Evolutionary conservation across 176 grass and related monocot species (phyloP).

Genomic region (Carex scoparia): DNA sequence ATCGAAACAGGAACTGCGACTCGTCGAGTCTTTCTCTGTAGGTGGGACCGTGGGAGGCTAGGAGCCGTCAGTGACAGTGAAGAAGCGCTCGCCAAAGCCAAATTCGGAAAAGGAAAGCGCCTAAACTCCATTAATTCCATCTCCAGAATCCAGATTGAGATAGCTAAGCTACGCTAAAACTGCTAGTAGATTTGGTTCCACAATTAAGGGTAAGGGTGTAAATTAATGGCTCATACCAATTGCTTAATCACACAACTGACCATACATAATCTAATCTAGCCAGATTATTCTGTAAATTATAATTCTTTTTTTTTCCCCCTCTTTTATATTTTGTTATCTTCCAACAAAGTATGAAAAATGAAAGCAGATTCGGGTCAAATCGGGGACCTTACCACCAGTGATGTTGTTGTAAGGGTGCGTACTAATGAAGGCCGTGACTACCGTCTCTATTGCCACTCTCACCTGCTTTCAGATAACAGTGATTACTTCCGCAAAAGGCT

Average conservation of each 20-base stretch:
- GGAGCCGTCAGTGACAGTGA: too few species aligned
- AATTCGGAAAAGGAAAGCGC: too few species aligned
- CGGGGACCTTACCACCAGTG: constrained; percentile 56
- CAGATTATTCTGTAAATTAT: not conserved
- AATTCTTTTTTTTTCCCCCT: not conserved
- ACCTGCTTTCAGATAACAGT: constrained; percentile 56
- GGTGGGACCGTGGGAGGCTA: too few species aligned
- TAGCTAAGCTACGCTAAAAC: not conserved
- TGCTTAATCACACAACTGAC: too few species aligned
- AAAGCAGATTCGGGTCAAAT: constrained; percentile 35
- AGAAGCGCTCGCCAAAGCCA: too few species aligned
- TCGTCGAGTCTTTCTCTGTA: too few species aligned
- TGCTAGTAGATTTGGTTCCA: not conserved
- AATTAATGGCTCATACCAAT: not conserved
- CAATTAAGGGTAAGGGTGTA: not conserved
- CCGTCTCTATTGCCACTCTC: constrained; percentile 85
- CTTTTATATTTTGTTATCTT: not conserved
- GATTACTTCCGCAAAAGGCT: constrained; percentile 81
- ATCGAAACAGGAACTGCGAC: too few species aligned
- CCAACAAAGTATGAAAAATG: constrained; percentile 7
- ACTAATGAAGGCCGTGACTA: constrained; percentile 81
- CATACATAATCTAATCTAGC: not conserved
- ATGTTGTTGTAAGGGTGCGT: constrained; percentile 85
- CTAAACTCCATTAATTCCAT: too few species aligned
- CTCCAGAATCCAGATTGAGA: too few species aligned